Evolutionary conservation across 306 rosid species (phyloP), one percentile per base, ranked within the genome.

Genomic region (Lathyrus tuberosus): DNA sequence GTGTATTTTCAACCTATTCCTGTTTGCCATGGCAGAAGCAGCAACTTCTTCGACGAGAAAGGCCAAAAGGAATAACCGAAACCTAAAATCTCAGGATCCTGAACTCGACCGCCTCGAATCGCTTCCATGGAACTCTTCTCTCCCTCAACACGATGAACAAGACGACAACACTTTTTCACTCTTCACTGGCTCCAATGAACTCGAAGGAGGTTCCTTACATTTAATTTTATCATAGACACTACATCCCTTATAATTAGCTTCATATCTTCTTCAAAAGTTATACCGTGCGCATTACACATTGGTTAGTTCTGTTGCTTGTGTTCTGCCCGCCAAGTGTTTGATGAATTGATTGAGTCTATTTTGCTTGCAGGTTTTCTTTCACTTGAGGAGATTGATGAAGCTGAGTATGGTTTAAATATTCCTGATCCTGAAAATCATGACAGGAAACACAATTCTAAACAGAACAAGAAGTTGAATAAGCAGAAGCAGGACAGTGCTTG

Each of bases 301-400:
- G 26, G 26, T 24, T 24, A 5, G 8, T 33, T 44, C 17, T 14
- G 9, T 15, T 44, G 16, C 5, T 44, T 44, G 3, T 49, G 8
- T 49, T 17, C 1, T 17, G 57, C 28, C 24, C 12, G 6, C 24
- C 13, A 49, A 49, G 3, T 49, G 26, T 24, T 24, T 24, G 26
- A 24, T 24, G 26, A 24, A 24, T 17, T 49, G 26, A 10, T 3
- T 49, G 26, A 17, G 12, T 49, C 28, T 10, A 53, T 37, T 43
- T 15, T 61, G 54, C 38, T 40, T 15, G 16, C 35, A 88, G 99
- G 99, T 40, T 94, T 90, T 79, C 90, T 91, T 60, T 81, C 91
- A 47, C 87, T 94, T 5, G 99, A 94, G 80, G 99, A 90, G 92
- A 87, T 94, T 77, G 91, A 84, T 2, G 97, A 94, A 63, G 80